Conservation (phyloP, 1,284 basidiomycete species). For the Ceratobasidium sp. region DNA sequence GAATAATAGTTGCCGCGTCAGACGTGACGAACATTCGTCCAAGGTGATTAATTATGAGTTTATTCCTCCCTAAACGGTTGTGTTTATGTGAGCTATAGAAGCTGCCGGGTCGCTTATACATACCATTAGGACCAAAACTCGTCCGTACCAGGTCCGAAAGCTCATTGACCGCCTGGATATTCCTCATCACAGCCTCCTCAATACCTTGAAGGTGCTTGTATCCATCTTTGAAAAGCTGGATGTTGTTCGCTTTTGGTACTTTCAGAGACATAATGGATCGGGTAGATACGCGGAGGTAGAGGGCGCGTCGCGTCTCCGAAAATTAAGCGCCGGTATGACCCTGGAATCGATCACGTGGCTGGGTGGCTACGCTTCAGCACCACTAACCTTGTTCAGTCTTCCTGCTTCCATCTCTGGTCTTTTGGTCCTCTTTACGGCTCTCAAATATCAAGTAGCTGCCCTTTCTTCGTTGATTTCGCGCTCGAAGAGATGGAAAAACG, state of each 20-base stretch:
- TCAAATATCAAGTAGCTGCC: too few relatives aligned
- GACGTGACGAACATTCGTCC: constrained; percentile 97
- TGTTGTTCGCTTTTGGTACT: constrained; percentile 89
- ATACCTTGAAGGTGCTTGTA: constrained; percentile 93
- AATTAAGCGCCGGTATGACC: constrained; percentile 40
- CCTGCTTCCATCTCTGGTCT: neutral
- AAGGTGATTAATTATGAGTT: constrained; percentile 96
- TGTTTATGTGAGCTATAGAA: constrained; percentile 15
- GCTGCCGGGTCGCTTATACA: constrained; percentile 54
- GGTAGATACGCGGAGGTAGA: constrained; percentile 34
- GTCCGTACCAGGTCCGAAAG: constrained; percentile 96
- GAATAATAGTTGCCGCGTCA: constrained; percentile 98
- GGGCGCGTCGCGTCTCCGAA: constrained; percentile 47
- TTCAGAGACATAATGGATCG: constrained; percentile 82
- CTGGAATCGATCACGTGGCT: constrained; percentile 6
- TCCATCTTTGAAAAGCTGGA: constrained; percentile 95
- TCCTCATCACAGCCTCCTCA: constrained; percentile 93
- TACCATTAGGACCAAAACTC: constrained; percentile 95
- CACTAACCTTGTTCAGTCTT: too few relatives aligned
- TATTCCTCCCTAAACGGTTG: constrained; percentile 81
- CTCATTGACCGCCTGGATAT: constrained; percentile 95
- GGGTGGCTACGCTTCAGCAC: neutral
- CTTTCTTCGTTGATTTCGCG: too few relatives aligned
- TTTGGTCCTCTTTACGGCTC: too few relatives aligned
- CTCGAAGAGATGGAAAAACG: too few relatives aligned